Conservation (phyloP, 768 basidiomycete genomes). For the Serendipita sp. region DNA sequence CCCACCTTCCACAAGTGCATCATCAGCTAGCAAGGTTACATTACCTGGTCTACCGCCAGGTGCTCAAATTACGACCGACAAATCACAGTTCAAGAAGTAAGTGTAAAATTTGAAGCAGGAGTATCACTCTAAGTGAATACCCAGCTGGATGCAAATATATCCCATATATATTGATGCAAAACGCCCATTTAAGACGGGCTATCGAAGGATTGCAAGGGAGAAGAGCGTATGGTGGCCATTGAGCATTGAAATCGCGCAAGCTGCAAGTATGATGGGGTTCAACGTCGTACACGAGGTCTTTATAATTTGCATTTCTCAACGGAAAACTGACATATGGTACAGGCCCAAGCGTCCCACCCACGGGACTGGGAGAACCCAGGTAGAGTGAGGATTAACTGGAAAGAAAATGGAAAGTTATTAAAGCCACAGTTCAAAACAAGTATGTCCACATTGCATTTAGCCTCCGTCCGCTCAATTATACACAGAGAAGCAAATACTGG, state of each 20-base stretch:
- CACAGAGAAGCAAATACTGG: constrained; percentile 64
- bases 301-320: background rate
- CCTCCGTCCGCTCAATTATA: background rate
- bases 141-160: constrained; percentile 90
- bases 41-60: background rate
- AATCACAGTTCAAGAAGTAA: constrained; percentile 73
- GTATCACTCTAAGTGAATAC: constrained; percentile 2
- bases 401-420: constrained; percentile 54
- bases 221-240: constrained; percentile 91
- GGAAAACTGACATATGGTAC: background rate
- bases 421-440: constrained; percentile 62
- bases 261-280: constrained; percentile 59
- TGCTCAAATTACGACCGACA: constrained; percentile 33
- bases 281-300: constrained; percentile 69
- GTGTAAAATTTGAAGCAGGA: constrained; percentile 17
- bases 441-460: constrained; percentile 24
- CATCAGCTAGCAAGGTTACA: background rate
- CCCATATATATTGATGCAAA: constrained; percentile 97
- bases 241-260: constrained; percentile 83
- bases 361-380: constrained; percentile 98
- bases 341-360: constrained; percentile 42
- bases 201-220: constrained; percentile 62
- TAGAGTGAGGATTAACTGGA: constrained; percentile 84
- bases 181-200: constrained; percentile 67
- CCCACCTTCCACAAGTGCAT: background rate